Percentiles rank a stretch among this genome's conserved stretches.
Evolutionary conservation across 1,284 basidiomycete species (phyloP).

Genomic region (Entoloma clypeatum): DNA sequence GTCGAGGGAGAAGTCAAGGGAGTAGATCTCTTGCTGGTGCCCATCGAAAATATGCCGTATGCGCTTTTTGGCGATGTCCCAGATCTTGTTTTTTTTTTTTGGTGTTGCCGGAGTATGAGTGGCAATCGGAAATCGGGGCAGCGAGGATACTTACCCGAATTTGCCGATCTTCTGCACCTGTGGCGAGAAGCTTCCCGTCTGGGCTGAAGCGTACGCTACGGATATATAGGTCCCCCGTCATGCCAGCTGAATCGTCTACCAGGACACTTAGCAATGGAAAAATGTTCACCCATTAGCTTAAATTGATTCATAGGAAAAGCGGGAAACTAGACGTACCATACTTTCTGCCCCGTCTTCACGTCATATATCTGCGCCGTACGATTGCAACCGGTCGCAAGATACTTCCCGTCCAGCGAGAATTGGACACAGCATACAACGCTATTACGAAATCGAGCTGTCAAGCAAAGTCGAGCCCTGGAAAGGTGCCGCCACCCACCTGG

Average conservation of each 20-base stretch:
- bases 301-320: background rate
- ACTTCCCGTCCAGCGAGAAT: conserved; percentile 87
- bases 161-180: conserved; percentile 81
- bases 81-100: conserved; percentile 50
- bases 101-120: background rate
- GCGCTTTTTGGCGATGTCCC: conserved; percentile 78
- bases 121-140: too few species aligned
- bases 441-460: background rate
- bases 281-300: conserved; percentile 10
- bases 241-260: conserved; percentile 61
- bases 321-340: conserved; percentile 49
- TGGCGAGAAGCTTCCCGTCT: conserved; percentile 77
- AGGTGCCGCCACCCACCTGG: conserved; percentile 61
- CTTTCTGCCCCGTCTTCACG: conserved; percentile 79
- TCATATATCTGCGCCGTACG: conserved; percentile 88
- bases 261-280: conserved; percentile 49
- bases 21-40: conserved; percentile 90
- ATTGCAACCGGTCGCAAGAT: conserved; percentile 89
- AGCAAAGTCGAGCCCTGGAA: conserved; percentile 1
- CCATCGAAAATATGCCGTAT: conserved; percentile 77
- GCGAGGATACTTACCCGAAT: conserved; percentile 61
- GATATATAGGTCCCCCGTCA: conserved; percentile 76
- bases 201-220: conserved; percentile 83
- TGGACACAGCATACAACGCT: conserved; percentile 91
- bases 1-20: conserved; percentile 82